A percentile compares a stretch with the other conserved stretches of the same genome.
Evolutionary conservation across 1,284 basidiomycete species (phyloP).

Genomic region (Ceratobasidium sp.): DNA sequence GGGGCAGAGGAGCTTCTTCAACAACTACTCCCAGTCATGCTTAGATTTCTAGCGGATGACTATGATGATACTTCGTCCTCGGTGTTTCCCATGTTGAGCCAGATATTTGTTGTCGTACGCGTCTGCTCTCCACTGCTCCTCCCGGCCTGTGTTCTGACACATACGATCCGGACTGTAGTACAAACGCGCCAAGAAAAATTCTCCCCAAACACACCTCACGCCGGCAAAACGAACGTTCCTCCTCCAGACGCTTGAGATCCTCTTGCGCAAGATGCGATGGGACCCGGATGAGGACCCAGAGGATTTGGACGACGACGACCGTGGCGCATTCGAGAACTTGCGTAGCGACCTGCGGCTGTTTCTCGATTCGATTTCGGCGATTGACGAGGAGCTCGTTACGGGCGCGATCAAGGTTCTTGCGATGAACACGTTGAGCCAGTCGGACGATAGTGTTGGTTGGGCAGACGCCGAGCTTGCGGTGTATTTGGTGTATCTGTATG

Average conservation of each 20-base stretch:
- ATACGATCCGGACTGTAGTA: constrained; percentile 65
- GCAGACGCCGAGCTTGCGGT: constrained; percentile 94
- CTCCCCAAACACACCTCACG: constrained; percentile 74
- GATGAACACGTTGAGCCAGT: constrained; percentile 77
- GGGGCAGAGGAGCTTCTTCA: constrained; percentile 79
- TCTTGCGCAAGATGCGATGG: constrained; percentile 94
- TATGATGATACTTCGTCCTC: constrained; percentile 90
- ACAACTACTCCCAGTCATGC: constrained; percentile 82
- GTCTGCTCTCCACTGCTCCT: constrained; percentile 2
- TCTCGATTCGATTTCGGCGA: constrained; percentile 82
- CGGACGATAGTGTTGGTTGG: constrained; percentile 75
- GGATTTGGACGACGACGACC: constrained; percentile 91
- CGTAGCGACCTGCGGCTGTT: constrained; percentile 89
- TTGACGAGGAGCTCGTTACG: constrained; percentile 86
- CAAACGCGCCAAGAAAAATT: constrained; percentile 80
- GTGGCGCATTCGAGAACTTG: constrained; percentile 85
- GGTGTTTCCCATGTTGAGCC: constrained; percentile 83
- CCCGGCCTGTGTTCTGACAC: constrained; percentile 46
- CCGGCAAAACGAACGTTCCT: constrained; percentile 84
- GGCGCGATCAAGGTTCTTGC: constrained; percentile 79
- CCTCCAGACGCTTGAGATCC: constrained; percentile 80
- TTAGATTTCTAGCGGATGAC: constrained; percentile 91
- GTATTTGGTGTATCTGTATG: constrained; percentile 93
- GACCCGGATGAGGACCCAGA: constrained; percentile 83
- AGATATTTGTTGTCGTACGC: constrained; percentile 80